Conservation (phyloP, 768 basidiomycete genomes). For the Boletus subparvulus region DNA sequence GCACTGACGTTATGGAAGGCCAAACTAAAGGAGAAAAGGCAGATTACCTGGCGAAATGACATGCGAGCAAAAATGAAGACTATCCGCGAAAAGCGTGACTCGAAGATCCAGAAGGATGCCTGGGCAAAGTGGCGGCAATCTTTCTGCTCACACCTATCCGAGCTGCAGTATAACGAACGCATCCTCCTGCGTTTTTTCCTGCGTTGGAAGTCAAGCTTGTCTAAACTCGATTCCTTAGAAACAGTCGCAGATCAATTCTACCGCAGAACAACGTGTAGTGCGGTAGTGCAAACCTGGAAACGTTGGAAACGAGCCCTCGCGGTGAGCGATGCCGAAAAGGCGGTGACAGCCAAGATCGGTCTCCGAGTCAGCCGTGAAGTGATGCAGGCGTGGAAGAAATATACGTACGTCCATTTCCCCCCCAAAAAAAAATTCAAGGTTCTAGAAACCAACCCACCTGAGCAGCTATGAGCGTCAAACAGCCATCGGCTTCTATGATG, state of each 20-base stretch:
- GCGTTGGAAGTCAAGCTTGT: slow-evolving; percentile 54
- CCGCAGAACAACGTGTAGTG: slow-evolving; percentile 37
- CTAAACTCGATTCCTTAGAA: slow-evolving; percentile 44
- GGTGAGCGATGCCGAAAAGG: slow-evolving; percentile 45
- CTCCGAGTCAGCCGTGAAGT: slow-evolving; percentile 48
- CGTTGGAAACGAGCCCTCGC: slow-evolving; percentile 53
- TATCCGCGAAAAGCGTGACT: slow-evolving; percentile 56
- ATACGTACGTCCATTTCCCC: slow-evolving; percentile 43
- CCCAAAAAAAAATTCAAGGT: not conserved
- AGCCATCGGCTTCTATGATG: slow-evolving; percentile 46
- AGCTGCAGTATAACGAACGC: slow-evolving; percentile 48
- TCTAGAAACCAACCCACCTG: slow-evolving; percentile 4
- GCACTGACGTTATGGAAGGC: slow-evolving; percentile 53
- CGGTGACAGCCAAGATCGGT: slow-evolving; percentile 44
- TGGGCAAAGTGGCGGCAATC: slow-evolving; percentile 69
- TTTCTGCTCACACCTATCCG: slow-evolving; percentile 50
- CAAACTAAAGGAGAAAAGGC: slow-evolving; percentile 53
- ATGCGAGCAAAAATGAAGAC: slow-evolving; percentile 72
- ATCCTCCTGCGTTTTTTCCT: slow-evolving; percentile 44
- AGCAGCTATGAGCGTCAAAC: slow-evolving; percentile 44
- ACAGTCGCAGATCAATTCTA: slow-evolving; percentile 50
- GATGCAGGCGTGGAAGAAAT: slow-evolving; percentile 57
- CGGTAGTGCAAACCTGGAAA: slow-evolving; percentile 48
- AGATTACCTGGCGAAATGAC: slow-evolving; percentile 60
- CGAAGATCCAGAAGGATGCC: slow-evolving; percentile 51